phyloP scores from a whole-genome alignment of 208 protist species.

The Acanthamoeba triangularis region DNA sequence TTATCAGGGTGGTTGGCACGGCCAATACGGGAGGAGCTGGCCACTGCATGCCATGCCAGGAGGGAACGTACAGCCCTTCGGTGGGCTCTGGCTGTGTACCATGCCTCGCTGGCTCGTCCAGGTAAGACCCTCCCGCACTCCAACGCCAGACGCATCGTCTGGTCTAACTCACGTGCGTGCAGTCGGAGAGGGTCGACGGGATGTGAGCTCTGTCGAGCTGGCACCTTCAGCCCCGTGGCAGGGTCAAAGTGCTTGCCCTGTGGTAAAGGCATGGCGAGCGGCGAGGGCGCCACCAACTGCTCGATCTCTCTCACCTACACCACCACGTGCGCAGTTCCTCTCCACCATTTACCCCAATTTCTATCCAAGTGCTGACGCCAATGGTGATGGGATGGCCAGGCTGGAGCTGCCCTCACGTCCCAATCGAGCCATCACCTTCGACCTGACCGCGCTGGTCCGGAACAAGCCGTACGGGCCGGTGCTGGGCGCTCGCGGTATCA shows the following conservation, averaged over 20 bases:
- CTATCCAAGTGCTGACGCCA: neutral
- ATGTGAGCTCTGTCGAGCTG: neutral
- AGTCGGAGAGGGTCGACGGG: neutral
- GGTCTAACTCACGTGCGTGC: neutral
- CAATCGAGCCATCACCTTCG: constrained; percentile 16
- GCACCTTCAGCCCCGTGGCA: constrained; percentile 24
- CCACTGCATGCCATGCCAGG: neutral
- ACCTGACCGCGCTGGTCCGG: constrained; percentile 6
- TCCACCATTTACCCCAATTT: neutral
- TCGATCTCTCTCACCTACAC: constrained; percentile 13
- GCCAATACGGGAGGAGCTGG: neutral
- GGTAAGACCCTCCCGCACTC: neutral
- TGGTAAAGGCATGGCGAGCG: neutral
- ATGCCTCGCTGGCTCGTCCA: constrained; percentile 17
- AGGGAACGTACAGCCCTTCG: neutral
- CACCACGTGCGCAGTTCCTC: neutral
- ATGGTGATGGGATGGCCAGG: neutral
- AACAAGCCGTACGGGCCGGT: constrained; percentile 59
- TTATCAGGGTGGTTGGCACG: neutral
- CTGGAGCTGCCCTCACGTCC: neutral
- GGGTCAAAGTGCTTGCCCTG: neutral
- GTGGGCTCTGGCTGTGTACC: neutral
- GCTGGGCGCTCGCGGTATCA: neutral
- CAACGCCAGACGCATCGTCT: neutral
- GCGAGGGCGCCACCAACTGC: constrained; percentile 11